Conservation (phyloP, 306 rosid genomes). For the Abrus pulchellus region DNA sequence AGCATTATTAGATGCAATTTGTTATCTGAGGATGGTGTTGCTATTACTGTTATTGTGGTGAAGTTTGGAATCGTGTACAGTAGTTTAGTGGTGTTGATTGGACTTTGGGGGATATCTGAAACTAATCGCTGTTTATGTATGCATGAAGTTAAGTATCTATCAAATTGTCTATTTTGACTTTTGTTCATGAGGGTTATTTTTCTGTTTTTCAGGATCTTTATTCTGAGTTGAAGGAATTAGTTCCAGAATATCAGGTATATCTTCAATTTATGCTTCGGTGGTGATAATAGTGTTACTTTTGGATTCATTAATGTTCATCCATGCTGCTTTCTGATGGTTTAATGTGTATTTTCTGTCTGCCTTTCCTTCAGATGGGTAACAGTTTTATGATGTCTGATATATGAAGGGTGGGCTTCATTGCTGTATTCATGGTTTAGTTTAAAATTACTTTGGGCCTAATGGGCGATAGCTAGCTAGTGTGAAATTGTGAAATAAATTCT, state of each 20-base stretch:
- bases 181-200: constrained; percentile 30
- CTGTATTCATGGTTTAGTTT: constrained; percentile 26
- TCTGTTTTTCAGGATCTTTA: constrained; percentile 77
- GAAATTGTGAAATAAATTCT: constrained; percentile 23
- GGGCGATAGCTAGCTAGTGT: background rate
- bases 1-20: background rate
- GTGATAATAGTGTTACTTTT: background rate
- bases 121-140: constrained; percentile 17
- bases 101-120: constrained; percentile 24
- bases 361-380: background rate
- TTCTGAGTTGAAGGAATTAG: constrained; percentile 81
- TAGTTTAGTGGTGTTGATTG: constrained; percentile 13
- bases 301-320: constrained; percentile 12
- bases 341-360: constrained; percentile 25
- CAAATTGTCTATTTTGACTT: background rate
- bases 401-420: background rate
- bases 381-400: constrained; percentile 16
- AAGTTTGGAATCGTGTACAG: constrained; percentile 24
- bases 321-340: constrained; percentile 17
- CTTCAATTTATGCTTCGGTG: constrained; percentile 30
- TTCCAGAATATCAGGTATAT: constrained; percentile 94
- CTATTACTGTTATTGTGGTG: constrained; percentile 14
- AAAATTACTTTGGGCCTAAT: constrained; percentile 35
- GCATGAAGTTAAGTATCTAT: constrained; percentile 9
- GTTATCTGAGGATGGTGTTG: constrained; percentile 28